Percentiles rank a stretch among this genome's conserved stretches.
Conservation (phyloP, 148 eudicot species). For the Vaccinium myrtillus region DNA sequence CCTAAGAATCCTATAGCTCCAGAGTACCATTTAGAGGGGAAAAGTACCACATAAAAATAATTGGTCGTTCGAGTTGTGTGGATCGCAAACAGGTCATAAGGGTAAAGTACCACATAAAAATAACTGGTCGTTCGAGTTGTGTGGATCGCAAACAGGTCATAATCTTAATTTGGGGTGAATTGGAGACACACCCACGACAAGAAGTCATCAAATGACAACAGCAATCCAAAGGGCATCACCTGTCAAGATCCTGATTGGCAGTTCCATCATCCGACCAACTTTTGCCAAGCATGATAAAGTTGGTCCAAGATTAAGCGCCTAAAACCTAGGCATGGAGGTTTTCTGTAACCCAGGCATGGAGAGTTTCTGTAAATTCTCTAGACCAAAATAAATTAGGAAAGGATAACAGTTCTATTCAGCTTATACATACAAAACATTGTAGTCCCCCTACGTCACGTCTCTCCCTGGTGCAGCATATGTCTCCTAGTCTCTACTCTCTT, state of each 20-base stretch:
- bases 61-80: not conserved
- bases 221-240: not conserved
- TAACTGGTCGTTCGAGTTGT: not conserved
- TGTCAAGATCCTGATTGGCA: not conserved
- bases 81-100: not conserved
- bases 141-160: not conserved
- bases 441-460: not conserved
- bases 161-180: not conserved
- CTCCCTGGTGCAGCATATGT: not conserved
- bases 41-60: not conserved
- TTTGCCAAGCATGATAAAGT: not conserved
- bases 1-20: not conserved
- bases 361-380: not conserved
- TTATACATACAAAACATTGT: not conserved
- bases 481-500: not conserved
- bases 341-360: not conserved
- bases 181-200: not conserved
- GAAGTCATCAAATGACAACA: not conserved
- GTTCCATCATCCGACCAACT: not conserved
- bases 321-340: not conserved
- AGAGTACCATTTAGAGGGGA: not conserved
- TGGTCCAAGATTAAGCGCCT: not conserved
- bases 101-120: not conserved
- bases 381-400: not conserved
- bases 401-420: not conserved